These are phyloP conservation scores for Quercus phellos DNA, from an alignment of 331 rosid species.

Conservation along the genomic window DNA sequence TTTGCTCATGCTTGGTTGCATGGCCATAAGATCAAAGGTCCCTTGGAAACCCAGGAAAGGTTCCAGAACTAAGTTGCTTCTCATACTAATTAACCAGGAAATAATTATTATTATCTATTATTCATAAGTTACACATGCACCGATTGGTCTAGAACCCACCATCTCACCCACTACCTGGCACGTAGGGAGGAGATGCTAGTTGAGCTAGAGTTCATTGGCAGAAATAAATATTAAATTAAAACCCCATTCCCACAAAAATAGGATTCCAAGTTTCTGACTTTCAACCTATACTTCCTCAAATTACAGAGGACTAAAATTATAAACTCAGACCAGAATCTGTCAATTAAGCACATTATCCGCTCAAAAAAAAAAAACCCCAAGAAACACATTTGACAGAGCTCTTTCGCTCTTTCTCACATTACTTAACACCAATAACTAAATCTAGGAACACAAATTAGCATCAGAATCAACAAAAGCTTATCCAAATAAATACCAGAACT, in stretches of 20 bases:
- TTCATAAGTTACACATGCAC: too few relatives aligned
- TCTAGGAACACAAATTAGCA: background rate
- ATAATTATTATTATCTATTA: too few relatives aligned
- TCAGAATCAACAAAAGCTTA: background rate
- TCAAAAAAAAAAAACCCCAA: background rate
- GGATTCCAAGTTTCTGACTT: background rate
- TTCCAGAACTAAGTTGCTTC: background rate
- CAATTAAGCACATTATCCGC: background rate
- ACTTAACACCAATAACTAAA: background rate
- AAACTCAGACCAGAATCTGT: background rate
- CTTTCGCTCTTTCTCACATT: background rate
- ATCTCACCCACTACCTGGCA: too few relatives aligned
- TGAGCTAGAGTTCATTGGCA: too few relatives aligned
- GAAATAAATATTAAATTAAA: background rate
- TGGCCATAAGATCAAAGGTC: background rate
- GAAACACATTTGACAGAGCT: too few relatives aligned
- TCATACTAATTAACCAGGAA: background rate
- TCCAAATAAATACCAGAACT: background rate
- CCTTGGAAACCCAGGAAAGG: background rate
- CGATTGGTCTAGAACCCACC: too few relatives aligned
- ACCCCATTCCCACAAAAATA: background rate
- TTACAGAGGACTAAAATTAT: background rate
- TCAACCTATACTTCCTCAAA: background rate
- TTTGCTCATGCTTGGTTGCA: background rate
- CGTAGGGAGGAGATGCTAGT: too few relatives aligned